A percentile compares a stretch with the other conserved stretches of the same genome.
phyloP scores from a whole-genome alignment of 1,284 basidiomycete species.

The Rhizoctonia solani region DNA sequence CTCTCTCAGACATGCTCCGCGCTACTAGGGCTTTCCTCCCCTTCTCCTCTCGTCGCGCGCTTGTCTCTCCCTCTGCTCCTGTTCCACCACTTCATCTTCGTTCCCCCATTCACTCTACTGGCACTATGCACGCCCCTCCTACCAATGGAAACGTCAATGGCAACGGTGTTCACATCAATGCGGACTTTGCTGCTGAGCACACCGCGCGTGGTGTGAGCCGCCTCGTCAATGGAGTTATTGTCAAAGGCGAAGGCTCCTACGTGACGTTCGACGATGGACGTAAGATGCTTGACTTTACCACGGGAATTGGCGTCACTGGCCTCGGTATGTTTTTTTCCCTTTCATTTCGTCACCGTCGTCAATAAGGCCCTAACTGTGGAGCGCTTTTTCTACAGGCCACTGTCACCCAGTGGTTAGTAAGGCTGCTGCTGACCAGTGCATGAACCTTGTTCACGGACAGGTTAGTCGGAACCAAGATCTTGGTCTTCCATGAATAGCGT shows the following conservation, averaged over 20 bases:
- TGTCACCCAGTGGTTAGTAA: slow-evolving; percentile 85
- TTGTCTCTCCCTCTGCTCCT: too few species aligned
- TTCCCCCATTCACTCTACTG: neutral
- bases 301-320: slow-evolving; percentile 82
- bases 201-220: slow-evolving; percentile 72
- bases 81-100: neutral
- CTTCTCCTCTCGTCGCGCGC: neutral
- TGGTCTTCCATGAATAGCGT: neutral
- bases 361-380: slow-evolving; percentile 38
- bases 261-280: slow-evolving; percentile 73
- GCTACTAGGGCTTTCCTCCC: neutral
- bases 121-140: neutral
- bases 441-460: slow-evolving; percentile 80
- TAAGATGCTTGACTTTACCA: slow-evolving; percentile 79
- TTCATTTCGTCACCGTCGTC: neutral
- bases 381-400: slow-evolving; percentile 78
- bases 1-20: neutral
- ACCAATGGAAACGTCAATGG: neutral
- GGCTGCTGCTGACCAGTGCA: slow-evolving; percentile 84
- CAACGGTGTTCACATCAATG: slow-evolving; percentile 1
- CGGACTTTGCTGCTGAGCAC: slow-evolving; percentile 45
- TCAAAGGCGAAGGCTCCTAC: slow-evolving; percentile 77
- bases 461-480: slow-evolving; percentile 47
- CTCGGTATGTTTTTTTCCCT: slow-evolving; percentile 57
- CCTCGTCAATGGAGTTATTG: slow-evolving; percentile 72